Percentiles rank a stretch among this genome's conserved stretches.
phyloP scores from a whole-genome alignment of 148 eudicot species.

The Nepenthes gracilis region DNA sequence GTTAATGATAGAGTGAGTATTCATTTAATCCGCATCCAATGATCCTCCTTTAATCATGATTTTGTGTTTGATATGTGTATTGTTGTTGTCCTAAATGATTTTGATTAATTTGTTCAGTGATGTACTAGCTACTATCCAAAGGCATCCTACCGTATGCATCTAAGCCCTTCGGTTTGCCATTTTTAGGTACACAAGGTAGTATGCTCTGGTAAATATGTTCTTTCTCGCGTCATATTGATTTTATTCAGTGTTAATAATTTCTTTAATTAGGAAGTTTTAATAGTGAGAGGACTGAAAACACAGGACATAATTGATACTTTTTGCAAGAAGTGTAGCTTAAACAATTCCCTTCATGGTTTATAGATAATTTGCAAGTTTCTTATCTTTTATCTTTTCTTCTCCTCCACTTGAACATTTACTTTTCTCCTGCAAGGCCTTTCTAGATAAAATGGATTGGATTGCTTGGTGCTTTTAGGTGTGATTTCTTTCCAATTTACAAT shows the following conservation, averaged over 20 bases:
- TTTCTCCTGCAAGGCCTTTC: no score
- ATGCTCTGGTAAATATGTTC: neutral
- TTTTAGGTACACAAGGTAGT: constrained; percentile 77
- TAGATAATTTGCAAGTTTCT: constrained; percentile 36
- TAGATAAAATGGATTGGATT: no score
- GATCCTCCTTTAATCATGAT: neutral
- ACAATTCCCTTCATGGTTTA: constrained; percentile 32
- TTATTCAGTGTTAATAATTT: neutral
- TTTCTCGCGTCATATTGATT: neutral
- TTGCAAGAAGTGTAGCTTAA: constrained; percentile 21
- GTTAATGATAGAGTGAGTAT: constrained; percentile 50
- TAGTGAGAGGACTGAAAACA: constrained; percentile 41
- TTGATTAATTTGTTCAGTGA: constrained; percentile 1
- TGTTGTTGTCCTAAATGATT: neutral
- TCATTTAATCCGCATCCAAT: neutral
- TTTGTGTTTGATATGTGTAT: neutral
- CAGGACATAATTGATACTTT: constrained; percentile 59
- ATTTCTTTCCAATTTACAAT: neutral
- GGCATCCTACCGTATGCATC: constrained; percentile 12
- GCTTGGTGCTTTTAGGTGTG: neutral
- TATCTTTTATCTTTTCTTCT: neutral
- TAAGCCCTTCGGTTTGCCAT: constrained; percentile 87
- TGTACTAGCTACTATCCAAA: constrained; percentile 44
- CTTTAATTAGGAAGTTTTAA: constrained; percentile 44
- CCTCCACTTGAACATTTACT: neutral